A percentile compares a stretch with the other conserved stretches of the same genome.
Conservation (phyloP, 768 basidiomycete genomes). For the Trametes gibbosa region DNA sequence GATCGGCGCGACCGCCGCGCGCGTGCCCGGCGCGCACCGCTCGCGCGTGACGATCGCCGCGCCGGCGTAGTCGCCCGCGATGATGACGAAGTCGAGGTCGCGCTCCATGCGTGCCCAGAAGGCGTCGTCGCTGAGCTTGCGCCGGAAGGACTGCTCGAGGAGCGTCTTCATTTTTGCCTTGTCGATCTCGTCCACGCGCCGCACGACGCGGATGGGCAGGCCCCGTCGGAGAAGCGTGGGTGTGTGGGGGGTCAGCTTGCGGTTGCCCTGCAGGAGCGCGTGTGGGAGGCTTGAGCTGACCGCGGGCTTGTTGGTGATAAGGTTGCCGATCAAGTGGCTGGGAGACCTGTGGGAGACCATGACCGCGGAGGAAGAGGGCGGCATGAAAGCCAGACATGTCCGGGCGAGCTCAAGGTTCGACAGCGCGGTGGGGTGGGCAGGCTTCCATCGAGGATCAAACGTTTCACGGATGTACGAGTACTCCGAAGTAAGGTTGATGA, state of each 20-base stretch:
- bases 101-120: slow-evolving; percentile 80
- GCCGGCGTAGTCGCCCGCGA: slow-evolving; percentile 94
- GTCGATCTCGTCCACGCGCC: slow-evolving; percentile 69
- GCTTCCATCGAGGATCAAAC: slow-evolving; percentile 73
- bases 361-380: slow-evolving; percentile 87
- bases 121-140: slow-evolving; percentile 61
- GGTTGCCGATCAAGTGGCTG: slow-evolving; percentile 91
- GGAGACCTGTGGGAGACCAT: slow-evolving; percentile 98
- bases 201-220: slow-evolving; percentile 79
- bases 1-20: slow-evolving; percentile 43
- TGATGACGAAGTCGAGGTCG: slow-evolving; percentile 85
- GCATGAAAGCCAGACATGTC: slow-evolving; percentile 90
- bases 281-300: slow-evolving; percentile 95
- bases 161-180: slow-evolving; percentile 69
- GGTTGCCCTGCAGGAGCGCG: slow-evolving; percentile 83
- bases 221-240: slow-evolving; percentile 92
- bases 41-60: slow-evolving; percentile 88
- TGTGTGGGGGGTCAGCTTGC: slow-evolving; percentile 83
- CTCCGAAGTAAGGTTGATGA: slow-evolving; percentile 92
- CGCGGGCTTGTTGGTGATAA: slow-evolving; percentile 97
- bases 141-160: slow-evolving; percentile 84
- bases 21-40: slow-evolving; percentile 30
- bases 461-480: slow-evolving; percentile 81
- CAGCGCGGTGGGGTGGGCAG: slow-evolving; percentile 80
- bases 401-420: slow-evolving; percentile 82